phyloP scores from a whole-genome alignment of 116 monocot genomes.

The Iris pallida region DNA sequence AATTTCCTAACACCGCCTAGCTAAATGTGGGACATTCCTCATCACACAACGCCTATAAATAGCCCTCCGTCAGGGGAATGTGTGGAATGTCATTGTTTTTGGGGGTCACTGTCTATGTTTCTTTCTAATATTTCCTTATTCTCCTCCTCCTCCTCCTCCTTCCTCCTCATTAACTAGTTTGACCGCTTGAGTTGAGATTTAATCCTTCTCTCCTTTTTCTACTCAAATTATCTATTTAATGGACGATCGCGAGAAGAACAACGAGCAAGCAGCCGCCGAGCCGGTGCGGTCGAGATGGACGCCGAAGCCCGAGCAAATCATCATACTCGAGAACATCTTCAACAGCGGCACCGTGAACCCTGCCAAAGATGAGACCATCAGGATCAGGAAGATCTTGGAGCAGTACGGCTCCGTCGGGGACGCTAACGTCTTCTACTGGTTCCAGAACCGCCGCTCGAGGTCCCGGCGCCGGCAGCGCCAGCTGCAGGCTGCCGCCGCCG shows the following conservation, averaged over 20 bases:
- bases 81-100: no score
- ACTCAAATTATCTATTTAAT: no score
- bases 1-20: no score
- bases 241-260: not conserved
- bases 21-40: no score
- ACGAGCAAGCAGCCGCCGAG: slow-evolving; percentile 27
- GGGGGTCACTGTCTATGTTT: no score
- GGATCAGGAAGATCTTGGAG: slow-evolving; percentile 83
- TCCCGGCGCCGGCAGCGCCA: slow-evolving; percentile 87
- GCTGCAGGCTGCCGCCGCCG: slow-evolving; percentile 57
- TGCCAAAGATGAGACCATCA: slow-evolving; percentile 83
- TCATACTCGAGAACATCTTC: slow-evolving; percentile 95
- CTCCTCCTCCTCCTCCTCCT: no score
- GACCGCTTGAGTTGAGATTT: no score
- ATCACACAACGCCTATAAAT: no score
- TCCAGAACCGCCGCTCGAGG: slow-evolving; percentile 93
- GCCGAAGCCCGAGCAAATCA: slow-evolving; percentile 95
- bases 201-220: no score
- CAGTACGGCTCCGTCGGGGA: slow-evolving; percentile 89
- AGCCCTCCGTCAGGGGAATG: no score
- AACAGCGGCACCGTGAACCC: slow-evolving; percentile 97
- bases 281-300: slow-evolving; percentile 87
- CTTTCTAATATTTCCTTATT: no score
- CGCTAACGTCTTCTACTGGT: slow-evolving; percentile 99
- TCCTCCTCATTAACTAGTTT: no score